Base-by-base conservation (phyloP, 768 basidiomycete species). In the Steccherinum ochraceum region DNA sequence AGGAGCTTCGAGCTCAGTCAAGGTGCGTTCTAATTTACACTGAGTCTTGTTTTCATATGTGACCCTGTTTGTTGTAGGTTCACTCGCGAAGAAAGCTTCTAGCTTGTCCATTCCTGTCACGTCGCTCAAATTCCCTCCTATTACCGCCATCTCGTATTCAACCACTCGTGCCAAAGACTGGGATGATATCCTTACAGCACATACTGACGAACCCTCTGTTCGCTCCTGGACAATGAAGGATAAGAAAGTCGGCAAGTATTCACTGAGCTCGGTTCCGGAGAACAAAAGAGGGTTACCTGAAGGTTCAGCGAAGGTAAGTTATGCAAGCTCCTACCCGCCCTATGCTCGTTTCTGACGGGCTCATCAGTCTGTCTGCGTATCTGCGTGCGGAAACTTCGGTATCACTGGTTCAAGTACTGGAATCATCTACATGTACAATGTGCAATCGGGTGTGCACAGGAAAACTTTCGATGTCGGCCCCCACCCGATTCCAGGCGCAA, bases 301-400 rank as follows among this genome's bases (percentile, higher is more conserved):
- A 0, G 90, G 91, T 21, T 74, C 77, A 35, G 86, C 84, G 26
- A 93, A 88, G 77, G 92, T 89, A 48, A 43, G 63, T 53, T n/a
- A n/a, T n/a, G n/a, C n/a, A n/a, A 41, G 26, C 40, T 48, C 11
- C n/a, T n/a, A n/a, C n/a, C n/a, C n/a, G n/a, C n/a, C n/a, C n/a
- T n/a, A n/a, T n/a, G n/a, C n/a, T n/a, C n/a, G n/a, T n/a, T n/a
- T n/a, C n/a, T n/a, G n/a, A n/a, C n/a, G n/a, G n/a, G n/a, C n/a
- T n/a, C n/a, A n/a, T n/a, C 39, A 90, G 88, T 78, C 86, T 12
- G 89, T 94, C 16, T 89, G 86, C 55, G 87, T 97, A 18, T 87
- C 93, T 3, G 87, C 91, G 0, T 99, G 96, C 62, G 96, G 96
- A 5, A 98, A 98, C 62, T 99, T 97, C 63, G 91, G 89, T 24